Base-by-base conservation (phyloP, 2,329 filamentous ascomycete species). In the Pseudogymnoascus pannorum region DNA sequence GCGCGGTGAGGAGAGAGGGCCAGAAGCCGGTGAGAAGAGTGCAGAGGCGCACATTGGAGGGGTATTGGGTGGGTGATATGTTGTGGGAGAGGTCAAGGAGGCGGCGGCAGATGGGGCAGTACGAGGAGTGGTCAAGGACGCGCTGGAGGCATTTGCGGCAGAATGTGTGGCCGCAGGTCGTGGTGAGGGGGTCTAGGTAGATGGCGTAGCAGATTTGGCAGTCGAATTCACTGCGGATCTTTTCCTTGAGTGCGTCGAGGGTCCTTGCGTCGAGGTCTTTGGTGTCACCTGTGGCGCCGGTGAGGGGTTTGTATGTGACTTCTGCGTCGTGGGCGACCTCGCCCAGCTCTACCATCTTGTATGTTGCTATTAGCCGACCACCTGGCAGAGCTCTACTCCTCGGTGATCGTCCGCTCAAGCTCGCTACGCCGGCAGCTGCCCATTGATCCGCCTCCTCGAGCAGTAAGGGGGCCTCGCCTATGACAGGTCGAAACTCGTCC, bases 151-250 rank as follows among this genome's bases (percentile, higher is more conserved):
- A 97, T 63, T 83, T 82, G 18, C 89, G 86, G 72, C 92, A 97
- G 69, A 94, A 93, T 0, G 91, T 96, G 72, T 97, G 92, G 1
- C 92, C 92, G 68, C 92, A 97, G 1, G 84, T 80, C 0, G 91
- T 95, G 0, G 92, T 96, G 59, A 92, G 78, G 0, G 92, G 91
- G 64, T 96, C 89, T 63, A 91, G 77, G 72, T 93, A 88, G 20
- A 95, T 74, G 40, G 86, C 83, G 72, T 93, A 95, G 74, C 92
- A 96, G 62, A 96, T 86, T 68, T 94, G 90, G 67, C 92, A 97
- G 69, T 96, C 91, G 69, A 95, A 78, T 71, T 96, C 91, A 14
- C 79, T 78, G 63, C 86, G 83, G 2, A 84, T 79, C 1, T 79
- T 76, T 24, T 87, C 81, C 67, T 85, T 84, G 12, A 94, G 71